phyloP scores from a whole-genome alignment of 2,329 filamentous ascomycete genomes.

The Pseudogymnoascus sp. region DNA sequence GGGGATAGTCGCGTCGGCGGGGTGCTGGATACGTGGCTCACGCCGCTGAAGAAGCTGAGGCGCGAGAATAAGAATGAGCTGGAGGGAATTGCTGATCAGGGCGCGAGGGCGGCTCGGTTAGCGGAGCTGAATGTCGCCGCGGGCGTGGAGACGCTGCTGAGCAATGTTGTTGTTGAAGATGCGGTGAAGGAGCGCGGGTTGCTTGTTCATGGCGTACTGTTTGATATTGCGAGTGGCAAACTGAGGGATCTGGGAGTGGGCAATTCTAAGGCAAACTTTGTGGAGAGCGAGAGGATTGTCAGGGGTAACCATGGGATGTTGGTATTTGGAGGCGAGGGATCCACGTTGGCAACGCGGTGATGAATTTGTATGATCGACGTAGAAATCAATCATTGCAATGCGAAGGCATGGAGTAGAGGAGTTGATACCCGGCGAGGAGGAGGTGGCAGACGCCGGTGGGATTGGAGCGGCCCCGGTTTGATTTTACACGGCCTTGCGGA shows the following conservation, averaged over 20 bases:
- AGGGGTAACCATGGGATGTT: conserved; percentile 42
- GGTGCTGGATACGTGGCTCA: conserved; percentile 47
- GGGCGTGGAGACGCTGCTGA: conserved; percentile 58
- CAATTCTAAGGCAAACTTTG: conserved; percentile 16
- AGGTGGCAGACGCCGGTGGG: background rate
- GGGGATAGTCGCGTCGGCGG: conserved; percentile 40
- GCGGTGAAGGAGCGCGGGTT: conserved; percentile 63
- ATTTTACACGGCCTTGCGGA: background rate
- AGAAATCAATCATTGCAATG: conserved; percentile 4
- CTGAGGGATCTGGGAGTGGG: conserved; percentile 42
- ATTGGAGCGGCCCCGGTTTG: background rate
- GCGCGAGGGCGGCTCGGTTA: conserved; percentile 50
- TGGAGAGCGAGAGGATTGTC: conserved; percentile 27
- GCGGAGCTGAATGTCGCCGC: conserved; percentile 69
- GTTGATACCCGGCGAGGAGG: conserved; percentile 1
- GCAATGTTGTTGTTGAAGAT: conserved; percentile 60
- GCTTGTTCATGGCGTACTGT: conserved; percentile 69
- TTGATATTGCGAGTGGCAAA: conserved; percentile 48
- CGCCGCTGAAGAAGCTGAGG: conserved; percentile 40
- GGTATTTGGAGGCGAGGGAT: conserved; percentile 38
- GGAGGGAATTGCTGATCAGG: conserved; percentile 42
- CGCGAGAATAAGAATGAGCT: conserved; percentile 46
- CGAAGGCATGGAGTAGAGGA: conserved; percentile 4
- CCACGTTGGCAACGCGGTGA: conserved; percentile 29
- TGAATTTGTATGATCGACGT: conserved; percentile 1